These are phyloP conservation scores for Ogataea nitratoaversa DNA, from an alignment of 805 yeast species.

Conservation along the genomic window DNA sequence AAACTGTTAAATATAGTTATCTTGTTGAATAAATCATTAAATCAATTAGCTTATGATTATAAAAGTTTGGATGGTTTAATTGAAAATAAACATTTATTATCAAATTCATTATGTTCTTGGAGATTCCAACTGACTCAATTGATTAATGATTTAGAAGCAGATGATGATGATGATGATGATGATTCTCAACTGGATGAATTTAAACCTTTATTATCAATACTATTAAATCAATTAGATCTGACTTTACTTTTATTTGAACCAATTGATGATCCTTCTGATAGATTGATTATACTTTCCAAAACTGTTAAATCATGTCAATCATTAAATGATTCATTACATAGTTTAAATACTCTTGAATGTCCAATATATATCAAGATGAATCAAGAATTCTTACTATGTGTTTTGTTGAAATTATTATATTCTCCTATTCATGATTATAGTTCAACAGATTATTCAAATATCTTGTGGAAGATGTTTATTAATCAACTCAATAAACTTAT, in stretches of 20 bases:
- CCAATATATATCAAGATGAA: constrained; percentile 22
- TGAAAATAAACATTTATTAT: constrained; percentile 12
- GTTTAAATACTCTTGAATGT: constrained; percentile 9
- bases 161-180: constrained; percentile 3
- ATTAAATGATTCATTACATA: constrained; percentile 4
- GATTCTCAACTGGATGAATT: too few relatives aligned
- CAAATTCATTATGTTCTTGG: constrained; percentile 24
- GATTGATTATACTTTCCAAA: constrained; percentile 6
- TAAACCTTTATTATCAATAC: constrained; percentile 2
- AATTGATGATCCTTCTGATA: constrained; percentile 5
- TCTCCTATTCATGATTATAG: constrained; percentile 7
- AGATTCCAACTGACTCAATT: constrained; percentile 15
- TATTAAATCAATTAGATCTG: constrained; percentile 16
- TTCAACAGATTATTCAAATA: neutral
- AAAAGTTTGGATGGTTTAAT: constrained; percentile 10
- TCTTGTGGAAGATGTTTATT: constrained; percentile 3
- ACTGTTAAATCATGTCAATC: constrained; percentile 7
- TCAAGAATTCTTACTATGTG: constrained; percentile 19
- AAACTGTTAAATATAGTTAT: constrained; percentile 17
- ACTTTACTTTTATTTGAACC: constrained; percentile 21
- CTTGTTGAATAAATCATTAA: constrained; percentile 18
- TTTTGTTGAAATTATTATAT: constrained; percentile 10
- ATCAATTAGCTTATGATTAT: constrained; percentile 19
- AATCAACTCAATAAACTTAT: constrained; percentile 10
- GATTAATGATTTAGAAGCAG: neutral